Evolutionary conservation across 768 basidiomycete species (phyloP).

Genomic region (Leccinum imitatum): DNA sequence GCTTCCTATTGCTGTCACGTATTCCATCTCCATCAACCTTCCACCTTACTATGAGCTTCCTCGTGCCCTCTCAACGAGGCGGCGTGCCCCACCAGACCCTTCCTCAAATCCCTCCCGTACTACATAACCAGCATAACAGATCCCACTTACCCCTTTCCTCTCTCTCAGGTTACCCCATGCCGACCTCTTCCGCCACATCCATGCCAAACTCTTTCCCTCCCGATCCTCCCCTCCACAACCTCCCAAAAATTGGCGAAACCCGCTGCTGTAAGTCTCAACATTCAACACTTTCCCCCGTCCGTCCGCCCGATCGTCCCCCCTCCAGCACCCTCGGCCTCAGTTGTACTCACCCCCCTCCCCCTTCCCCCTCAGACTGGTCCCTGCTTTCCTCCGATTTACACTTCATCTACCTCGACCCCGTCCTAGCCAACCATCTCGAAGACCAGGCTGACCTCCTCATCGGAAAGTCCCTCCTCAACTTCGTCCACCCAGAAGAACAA

Average conservation of each 20-base stretch:
- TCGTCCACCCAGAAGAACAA: constrained; percentile 85
- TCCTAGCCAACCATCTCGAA: constrained; percentile 68
- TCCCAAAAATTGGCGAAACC: constrained; percentile 67
- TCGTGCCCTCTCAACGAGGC: constrained; percentile 37
- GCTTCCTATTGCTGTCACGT: constrained; percentile 18
- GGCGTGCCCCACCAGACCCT: constrained; percentile 27
- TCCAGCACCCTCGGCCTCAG: constrained; percentile 15
- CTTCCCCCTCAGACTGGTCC: constrained; percentile 63
- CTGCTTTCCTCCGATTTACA: constrained; percentile 71
- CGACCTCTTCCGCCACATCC: constrained; percentile 28
- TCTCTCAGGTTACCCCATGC: constrained; percentile 36
- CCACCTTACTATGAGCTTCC: constrained; percentile 32
- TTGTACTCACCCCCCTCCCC: constrained; percentile 17
- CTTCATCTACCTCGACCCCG: constrained; percentile 84
- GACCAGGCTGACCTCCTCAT: constrained; percentile 68
- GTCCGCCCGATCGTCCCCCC: constrained; percentile 26
- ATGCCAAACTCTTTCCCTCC: constrained; percentile 29
- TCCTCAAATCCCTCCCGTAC: constrained; percentile 29
- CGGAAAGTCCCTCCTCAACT: constrained; percentile 68
- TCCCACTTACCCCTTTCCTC: constrained; percentile 40
- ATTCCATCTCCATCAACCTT: constrained; percentile 21
- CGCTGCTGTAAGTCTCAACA: constrained; percentile 64
- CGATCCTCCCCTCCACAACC: constrained; percentile 37
- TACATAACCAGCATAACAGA: constrained; percentile 35
- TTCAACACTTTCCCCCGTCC: constrained; percentile 4